A percentile compares a stretch with the other conserved stretches of the same genome.
These are phyloP conservation scores for Cylindrodendrum hubeiense DNA, from an alignment of 2,329 filamentous ascomycete species.

Conservation along the genomic window DNA sequence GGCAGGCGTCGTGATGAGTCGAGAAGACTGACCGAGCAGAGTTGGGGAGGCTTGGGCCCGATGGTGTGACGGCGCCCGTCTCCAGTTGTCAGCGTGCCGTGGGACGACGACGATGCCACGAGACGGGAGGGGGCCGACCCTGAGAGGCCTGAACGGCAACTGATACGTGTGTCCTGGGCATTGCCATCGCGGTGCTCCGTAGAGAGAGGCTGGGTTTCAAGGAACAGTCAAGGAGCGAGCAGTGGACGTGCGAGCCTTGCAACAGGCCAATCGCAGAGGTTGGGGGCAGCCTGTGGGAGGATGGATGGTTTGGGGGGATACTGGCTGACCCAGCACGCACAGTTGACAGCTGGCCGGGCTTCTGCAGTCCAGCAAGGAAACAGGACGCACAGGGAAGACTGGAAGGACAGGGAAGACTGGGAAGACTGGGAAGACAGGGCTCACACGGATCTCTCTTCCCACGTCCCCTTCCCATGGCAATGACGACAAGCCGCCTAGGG, in stretches of 20 bases:
- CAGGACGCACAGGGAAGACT: background rate
- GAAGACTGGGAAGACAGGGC: too few relatives aligned
- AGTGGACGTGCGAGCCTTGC: slow-evolving; percentile 1
- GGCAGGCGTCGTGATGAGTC: slow-evolving; percentile 17
- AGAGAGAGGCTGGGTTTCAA: slow-evolving; percentile 17
- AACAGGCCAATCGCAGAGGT: slow-evolving; percentile 3
- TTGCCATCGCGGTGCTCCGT: background rate
- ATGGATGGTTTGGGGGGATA: background rate
- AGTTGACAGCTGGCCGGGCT: too few relatives aligned
- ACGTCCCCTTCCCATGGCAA: background rate
- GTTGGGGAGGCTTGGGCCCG: background rate
- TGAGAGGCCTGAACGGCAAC: background rate
- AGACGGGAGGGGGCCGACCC: background rate
- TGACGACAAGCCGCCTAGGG: too few relatives aligned
- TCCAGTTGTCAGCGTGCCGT: background rate
- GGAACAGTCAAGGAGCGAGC: too few relatives aligned
- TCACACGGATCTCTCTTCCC: background rate
- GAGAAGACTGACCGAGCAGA: slow-evolving; percentile 25
- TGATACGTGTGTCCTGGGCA: background rate
- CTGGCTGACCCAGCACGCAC: too few relatives aligned
- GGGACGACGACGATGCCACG: background rate
- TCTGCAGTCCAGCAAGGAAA: background rate
- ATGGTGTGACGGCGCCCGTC: slow-evolving; percentile 20
- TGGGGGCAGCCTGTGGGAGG: background rate
- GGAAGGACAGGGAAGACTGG: too few relatives aligned